Evolutionary conservation across 768 basidiomycete species (phyloP).

Genomic region (Sporobolomyces roseus): DNA sequence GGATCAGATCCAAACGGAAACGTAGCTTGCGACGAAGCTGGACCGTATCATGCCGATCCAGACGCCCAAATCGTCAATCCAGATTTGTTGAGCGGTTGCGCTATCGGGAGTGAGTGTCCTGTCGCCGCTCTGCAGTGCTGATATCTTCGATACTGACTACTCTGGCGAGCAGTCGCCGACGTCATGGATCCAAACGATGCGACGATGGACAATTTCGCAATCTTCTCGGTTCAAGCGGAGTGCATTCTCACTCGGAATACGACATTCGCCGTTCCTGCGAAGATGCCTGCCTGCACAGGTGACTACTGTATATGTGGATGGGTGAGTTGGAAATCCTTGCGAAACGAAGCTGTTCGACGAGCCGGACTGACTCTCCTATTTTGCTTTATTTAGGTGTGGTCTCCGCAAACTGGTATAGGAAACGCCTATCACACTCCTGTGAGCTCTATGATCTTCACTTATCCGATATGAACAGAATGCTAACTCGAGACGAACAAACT

Average conservation of each 20-base stretch:
- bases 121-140: neutral
- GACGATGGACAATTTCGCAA: slow-evolving; percentile 32
- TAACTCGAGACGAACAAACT: neutral
- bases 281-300: slow-evolving; percentile 44
- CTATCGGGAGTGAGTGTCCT: slow-evolving; percentile 35
- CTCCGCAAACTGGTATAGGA: neutral
- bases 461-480: too few species aligned
- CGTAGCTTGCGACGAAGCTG: slow-evolving; percentile 32
- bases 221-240: slow-evolving; percentile 43
- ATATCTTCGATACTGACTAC: neutral
- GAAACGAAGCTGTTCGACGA: too few species aligned
- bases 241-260: slow-evolving; percentile 42
- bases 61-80: neutral
- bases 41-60: slow-evolving; percentile 44
- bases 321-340: too few species aligned
- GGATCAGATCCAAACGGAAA: slow-evolving; percentile 22
- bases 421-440: slow-evolving; percentile 25
- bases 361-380: neutral
- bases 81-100: slow-evolving; percentile 40
- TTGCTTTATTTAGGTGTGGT: too few species aligned
- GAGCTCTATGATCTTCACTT: neutral
- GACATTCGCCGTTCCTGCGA: slow-evolving; percentile 42
- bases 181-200: slow-evolving; percentile 17
- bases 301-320: slow-evolving; percentile 46
- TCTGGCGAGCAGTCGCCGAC: slow-evolving; percentile 31